Conservation (phyloP, 2,329 filamentous ascomycete genomes). For the Cladophialophora carrionii region DNA sequence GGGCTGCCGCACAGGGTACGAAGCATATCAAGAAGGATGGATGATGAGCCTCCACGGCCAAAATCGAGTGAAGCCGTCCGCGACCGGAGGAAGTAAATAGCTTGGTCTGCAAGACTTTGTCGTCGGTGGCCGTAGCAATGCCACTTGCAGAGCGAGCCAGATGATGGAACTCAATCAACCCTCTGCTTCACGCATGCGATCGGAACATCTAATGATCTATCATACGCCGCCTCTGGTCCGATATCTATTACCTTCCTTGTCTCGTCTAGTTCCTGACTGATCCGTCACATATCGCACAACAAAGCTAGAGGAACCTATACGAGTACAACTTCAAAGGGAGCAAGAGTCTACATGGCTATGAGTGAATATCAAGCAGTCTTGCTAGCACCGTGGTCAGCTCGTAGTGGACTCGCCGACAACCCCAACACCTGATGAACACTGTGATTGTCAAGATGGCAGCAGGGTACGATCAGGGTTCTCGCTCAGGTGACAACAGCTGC, state of each 20-base stretch:
- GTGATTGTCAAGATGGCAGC: neutral
- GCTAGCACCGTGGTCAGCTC: neutral
- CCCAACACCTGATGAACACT: neutral
- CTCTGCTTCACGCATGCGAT: neutral
- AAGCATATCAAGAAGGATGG: conserved; percentile 7
- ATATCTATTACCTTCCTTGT: neutral
- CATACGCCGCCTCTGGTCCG: neutral
- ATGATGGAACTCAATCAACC: neutral
- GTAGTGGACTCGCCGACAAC: neutral
- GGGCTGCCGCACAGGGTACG: conserved; percentile 5
- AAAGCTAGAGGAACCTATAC: neutral
- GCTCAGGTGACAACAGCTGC: neutral
- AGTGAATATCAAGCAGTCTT: neutral
- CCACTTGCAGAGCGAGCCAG: neutral
- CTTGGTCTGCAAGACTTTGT: neutral
- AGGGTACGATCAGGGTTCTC: neutral
- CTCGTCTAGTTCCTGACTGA: neutral
- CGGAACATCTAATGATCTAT: neutral
- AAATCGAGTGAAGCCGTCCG: neutral
- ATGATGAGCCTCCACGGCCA: neutral
- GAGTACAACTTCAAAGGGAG: neutral
- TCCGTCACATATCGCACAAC: neutral
- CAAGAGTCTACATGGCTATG: neutral
- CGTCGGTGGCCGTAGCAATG: neutral
- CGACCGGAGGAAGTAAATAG: neutral